These are phyloP conservation scores for Inonotus obliquus DNA, from an alignment of 1,284 basidiomycete genomes.

Conservation along the genomic window DNA sequence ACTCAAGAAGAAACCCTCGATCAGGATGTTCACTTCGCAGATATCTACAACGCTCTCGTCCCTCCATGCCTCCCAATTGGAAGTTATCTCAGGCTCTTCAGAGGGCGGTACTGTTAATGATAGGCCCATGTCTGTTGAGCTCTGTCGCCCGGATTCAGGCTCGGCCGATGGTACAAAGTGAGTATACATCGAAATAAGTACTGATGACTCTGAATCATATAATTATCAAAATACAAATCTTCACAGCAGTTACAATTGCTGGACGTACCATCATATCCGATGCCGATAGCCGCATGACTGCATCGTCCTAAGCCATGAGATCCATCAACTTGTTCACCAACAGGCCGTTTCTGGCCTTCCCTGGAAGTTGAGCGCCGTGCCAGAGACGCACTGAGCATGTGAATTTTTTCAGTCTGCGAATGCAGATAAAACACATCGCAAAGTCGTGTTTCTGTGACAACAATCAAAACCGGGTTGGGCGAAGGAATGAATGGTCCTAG, in stretches of 20 bases:
- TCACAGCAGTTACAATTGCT: background rate
- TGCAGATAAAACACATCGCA: constrained; percentile 26
- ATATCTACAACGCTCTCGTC: constrained; percentile 60
- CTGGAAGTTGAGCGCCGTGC: constrained; percentile 7
- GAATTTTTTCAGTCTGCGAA: constrained; percentile 20
- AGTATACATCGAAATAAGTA: constrained; percentile 63
- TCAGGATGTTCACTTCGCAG: constrained; percentile 51
- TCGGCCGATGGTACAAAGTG: constrained; percentile 36
- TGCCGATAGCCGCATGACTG: constrained; percentile 54
- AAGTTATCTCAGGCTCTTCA: constrained; percentile 29
- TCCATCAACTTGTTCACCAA: constrained; percentile 30
- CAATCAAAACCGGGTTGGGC: constrained; percentile 26
- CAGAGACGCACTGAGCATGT: constrained; percentile 20
- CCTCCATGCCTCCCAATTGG: constrained; percentile 57
- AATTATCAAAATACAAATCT: constrained; percentile 8
- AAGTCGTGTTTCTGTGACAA: constrained; percentile 31
- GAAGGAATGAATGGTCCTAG: constrained; percentile 27
- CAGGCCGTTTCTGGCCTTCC: constrained; percentile 14
- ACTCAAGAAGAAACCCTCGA: constrained; percentile 42
- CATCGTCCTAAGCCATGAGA: constrained; percentile 47
- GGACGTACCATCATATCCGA: constrained; percentile 55
- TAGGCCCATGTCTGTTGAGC: constrained; percentile 42
- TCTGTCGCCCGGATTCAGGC: constrained; percentile 27
- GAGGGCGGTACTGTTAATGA: constrained; percentile 30
- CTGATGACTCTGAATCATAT: constrained; percentile 49